These are phyloP conservation scores for Colletotrichum neosansevieriae DNA, from an alignment of 2,329 filamentous ascomycete genomes.

Conservation along the genomic window DNA sequence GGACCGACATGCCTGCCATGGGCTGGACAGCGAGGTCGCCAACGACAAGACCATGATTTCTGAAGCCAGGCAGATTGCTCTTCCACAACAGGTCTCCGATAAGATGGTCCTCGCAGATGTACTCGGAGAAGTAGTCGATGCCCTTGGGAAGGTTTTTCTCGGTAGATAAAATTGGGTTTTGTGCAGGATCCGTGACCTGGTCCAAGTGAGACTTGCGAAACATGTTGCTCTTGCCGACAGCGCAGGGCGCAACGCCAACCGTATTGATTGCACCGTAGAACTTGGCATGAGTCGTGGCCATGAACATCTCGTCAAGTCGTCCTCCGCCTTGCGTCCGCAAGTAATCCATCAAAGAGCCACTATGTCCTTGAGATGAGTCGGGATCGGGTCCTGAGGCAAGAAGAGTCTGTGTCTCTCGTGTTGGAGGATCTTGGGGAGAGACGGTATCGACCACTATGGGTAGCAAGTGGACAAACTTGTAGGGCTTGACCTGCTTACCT, in stretches of 20 bases:
- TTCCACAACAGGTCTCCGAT: conserved; percentile 94
- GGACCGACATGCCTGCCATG: conserved; percentile 82
- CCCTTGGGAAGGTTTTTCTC: conserved; percentile 67
- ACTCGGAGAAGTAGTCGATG: conserved; percentile 92
- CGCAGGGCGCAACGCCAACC: conserved; percentile 89
- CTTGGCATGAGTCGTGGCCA: conserved; percentile 93
- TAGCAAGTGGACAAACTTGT: conserved; percentile 96
- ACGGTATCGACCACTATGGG: conserved; percentile 87
- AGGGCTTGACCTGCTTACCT: conserved; percentile 65
- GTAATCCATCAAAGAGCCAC: conserved; percentile 45
- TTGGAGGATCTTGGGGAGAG: conserved; percentile 43
- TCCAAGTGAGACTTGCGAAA: conserved; percentile 93
- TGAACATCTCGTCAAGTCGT: conserved; percentile 92
- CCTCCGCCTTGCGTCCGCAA: conserved; percentile 72
- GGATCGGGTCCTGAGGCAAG: conserved; percentile 51
- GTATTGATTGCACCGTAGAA: conserved; percentile 99
- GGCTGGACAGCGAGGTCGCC: conserved; percentile 93
- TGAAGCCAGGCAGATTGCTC: conserved; percentile 70
- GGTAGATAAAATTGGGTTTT: conserved; percentile 57
- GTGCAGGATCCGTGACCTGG: conserved; percentile 69
- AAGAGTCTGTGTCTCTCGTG: conserved; percentile 46
- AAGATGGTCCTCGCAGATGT: conserved; percentile 97
- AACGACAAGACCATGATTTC: conserved; percentile 85
- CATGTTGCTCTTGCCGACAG: conserved; percentile 98
- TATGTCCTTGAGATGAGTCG: conserved; percentile 43